Percentiles rank a stretch among this genome's conserved stretches.
phyloP scores from a whole-genome alignment of 305 asterid genomes.

The Coffea humblotiana region DNA sequence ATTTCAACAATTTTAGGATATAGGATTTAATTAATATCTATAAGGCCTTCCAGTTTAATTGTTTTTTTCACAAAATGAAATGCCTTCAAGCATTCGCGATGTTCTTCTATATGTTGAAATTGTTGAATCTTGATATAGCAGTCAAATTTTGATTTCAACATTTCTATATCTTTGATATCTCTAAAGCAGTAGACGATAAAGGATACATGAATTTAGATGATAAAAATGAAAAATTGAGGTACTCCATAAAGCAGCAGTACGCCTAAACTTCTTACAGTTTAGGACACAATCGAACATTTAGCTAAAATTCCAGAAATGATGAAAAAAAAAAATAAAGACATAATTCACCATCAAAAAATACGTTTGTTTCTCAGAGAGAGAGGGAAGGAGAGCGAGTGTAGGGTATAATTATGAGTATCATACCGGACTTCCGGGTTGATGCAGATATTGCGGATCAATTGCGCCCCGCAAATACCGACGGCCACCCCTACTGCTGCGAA shows the following conservation, averaged over 20 bases:
- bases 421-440: constrained; percentile 95
- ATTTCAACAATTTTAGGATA: background rate
- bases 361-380: background rate
- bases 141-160: no score
- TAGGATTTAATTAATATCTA: background rate
- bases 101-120: no score
- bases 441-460: constrained; percentile 69
- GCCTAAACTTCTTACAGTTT: no score
- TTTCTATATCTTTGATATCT: background rate
- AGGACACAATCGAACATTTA: background rate
- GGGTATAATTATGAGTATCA: background rate
- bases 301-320: background rate
- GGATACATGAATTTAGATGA: background rate
- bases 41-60: no score
- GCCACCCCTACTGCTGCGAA: constrained; percentile 84
- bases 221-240: background rate
- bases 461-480: constrained; percentile 88
- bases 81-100: no score
- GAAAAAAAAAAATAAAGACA: background rate
- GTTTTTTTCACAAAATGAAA: no score
- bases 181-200: background rate
- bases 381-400: no score
- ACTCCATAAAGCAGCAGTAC: background rate
- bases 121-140: no score
- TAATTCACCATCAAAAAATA: background rate